A percentile compares a stretch with the other conserved stretches of the same genome.
Evolutionary conservation across 805 yeast species (phyloP).

Genomic region (Cyberlindnera galapagoensis): DNA sequence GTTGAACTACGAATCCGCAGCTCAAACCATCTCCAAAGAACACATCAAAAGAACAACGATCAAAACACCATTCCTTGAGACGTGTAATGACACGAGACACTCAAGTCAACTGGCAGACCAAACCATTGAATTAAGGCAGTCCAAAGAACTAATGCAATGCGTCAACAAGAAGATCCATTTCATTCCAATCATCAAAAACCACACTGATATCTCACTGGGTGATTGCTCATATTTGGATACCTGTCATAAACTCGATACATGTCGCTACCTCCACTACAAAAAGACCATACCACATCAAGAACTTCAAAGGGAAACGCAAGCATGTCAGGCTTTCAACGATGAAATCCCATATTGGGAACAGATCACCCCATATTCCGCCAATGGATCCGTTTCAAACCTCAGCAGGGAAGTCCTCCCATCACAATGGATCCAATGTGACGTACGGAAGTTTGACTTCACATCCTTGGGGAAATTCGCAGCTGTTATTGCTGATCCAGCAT

Average conservation of each 20-base stretch:
- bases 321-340: slow-evolving; percentile 19
- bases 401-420: slow-evolving; percentile 40
- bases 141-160: slow-evolving; percentile 19
- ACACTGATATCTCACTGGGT: slow-evolving; percentile 69
- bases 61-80: slow-evolving; percentile 39
- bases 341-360: slow-evolving; percentile 18
- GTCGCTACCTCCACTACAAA: slow-evolving; percentile 77
- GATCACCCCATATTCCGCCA: slow-evolving; percentile 27
- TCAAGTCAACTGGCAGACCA: slow-evolving; percentile 15
- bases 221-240: slow-evolving; percentile 94
- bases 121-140: slow-evolving; percentile 23
- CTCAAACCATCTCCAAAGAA: slow-evolving; percentile 33
- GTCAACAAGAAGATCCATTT: slow-evolving; percentile 36
- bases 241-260: slow-evolving; percentile 76
- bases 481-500: slow-evolving; percentile 84
- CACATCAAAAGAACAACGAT: slow-evolving; percentile 33
- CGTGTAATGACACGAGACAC: slow-evolving; percentile 37
- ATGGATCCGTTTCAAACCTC: slow-evolving; percentile 28
- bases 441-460: slow-evolving; percentile 62
- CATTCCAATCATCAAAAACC: slow-evolving; percentile 46
- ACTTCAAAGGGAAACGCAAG: slow-evolving; percentile 15
- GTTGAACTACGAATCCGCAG: slow-evolving; percentile 33
- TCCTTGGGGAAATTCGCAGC: slow-evolving; percentile 76
- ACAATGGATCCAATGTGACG: slow-evolving; percentile 88
- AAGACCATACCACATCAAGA: slow-evolving; percentile 32